phyloP scores from a whole-genome alignment of 1,139 yeast species.

The Zygosaccharomyces sapae region DNA sequence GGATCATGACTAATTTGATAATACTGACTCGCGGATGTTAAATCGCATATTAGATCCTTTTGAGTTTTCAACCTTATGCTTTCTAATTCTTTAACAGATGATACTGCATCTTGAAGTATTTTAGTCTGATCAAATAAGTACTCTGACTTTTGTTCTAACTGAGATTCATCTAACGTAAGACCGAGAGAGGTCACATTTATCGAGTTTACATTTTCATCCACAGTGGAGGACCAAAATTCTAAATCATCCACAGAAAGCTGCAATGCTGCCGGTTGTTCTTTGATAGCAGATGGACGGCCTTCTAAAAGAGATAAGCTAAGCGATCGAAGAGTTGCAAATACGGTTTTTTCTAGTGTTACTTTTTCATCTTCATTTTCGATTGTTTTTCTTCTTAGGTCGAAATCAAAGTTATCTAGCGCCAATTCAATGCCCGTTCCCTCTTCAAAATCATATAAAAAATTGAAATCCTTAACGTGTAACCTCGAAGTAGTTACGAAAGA shows the following conservation, averaged over 20 bases:
- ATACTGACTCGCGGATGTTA: slow-evolving; percentile 59
- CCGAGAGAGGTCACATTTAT: slow-evolving; percentile 38
- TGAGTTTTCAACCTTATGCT: slow-evolving; percentile 14
- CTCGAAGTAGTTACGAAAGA: slow-evolving; percentile 46
- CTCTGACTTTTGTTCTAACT: slow-evolving; percentile 40
- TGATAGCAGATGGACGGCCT: slow-evolving; percentile 9
- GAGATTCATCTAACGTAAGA: slow-evolving; percentile 38
- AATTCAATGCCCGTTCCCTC: slow-evolving; percentile 20
- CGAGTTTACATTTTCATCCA: slow-evolving; percentile 37
- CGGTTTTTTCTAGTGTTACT: slow-evolving; percentile 18
- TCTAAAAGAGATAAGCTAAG: slow-evolving; percentile 23
- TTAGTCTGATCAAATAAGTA: slow-evolving; percentile 32
- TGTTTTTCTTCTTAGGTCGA: slow-evolving; percentile 22
- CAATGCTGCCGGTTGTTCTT: slow-evolving; percentile 24
- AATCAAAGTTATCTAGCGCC: slow-evolving; percentile 43
- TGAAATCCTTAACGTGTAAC: slow-evolving; percentile 48
- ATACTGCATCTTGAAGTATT: slow-evolving; percentile 29
- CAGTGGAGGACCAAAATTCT: slow-evolving; percentile 44
- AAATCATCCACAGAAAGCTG: slow-evolving; percentile 31
- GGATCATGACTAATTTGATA: slow-evolving; percentile 76
- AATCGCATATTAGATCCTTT: slow-evolving; percentile 35
- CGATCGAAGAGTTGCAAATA: slow-evolving; percentile 21
- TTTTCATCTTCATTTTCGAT: slow-evolving; percentile 20
- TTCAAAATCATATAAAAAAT: slow-evolving; percentile 34
- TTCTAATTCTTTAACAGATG: slow-evolving; percentile 17